Percentiles rank a stretch among this genome's conserved stretches.
These are phyloP conservation scores for Penium margaritaceum DNA, from an alignment of 139 green algal species.

Conservation along the genomic window DNA sequence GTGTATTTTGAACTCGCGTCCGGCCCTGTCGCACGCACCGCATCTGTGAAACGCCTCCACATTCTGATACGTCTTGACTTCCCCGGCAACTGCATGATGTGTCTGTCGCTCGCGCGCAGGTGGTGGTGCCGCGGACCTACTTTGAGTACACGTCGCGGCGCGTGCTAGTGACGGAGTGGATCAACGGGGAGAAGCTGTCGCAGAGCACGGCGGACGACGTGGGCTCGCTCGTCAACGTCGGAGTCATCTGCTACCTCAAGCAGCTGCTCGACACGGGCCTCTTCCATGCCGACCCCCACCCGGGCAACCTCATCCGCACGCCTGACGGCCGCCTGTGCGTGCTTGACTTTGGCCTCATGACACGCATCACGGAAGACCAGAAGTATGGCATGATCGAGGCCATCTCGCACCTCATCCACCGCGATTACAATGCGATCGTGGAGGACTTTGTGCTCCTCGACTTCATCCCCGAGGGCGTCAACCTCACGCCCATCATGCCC, in stretches of 20 bases:
- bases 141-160: conserved; percentile 70
- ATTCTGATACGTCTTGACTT: neutral
- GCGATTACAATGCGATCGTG: conserved; percentile 88
- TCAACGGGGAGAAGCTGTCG: conserved; percentile 73
- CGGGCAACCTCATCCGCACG: conserved; percentile 90
- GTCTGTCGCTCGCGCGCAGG: no score
- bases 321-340: conserved; percentile 88
- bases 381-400: conserved; percentile 99
- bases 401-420: conserved; percentile 93
- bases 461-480: conserved; percentile 88
- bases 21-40: neutral
- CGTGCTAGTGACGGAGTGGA: conserved; percentile 79
- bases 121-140: conserved; percentile 86
- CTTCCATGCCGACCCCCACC: conserved; percentile 64
- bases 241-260: conserved; percentile 96
- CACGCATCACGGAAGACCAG: conserved; percentile 45
- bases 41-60: neutral
- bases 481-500: conserved; percentile 88
- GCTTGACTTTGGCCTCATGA: conserved; percentile 88
- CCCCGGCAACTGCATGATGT: neutral
- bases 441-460: conserved; percentile 95
- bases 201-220: conserved; percentile 80
- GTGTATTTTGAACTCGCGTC: neutral
- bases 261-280: conserved; percentile 51
- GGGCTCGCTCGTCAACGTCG: conserved; percentile 84